These are phyloP conservation scores for Pterocarpus santalinus DNA, from an alignment of 306 rosid genomes.

Conservation along the genomic window DNA sequence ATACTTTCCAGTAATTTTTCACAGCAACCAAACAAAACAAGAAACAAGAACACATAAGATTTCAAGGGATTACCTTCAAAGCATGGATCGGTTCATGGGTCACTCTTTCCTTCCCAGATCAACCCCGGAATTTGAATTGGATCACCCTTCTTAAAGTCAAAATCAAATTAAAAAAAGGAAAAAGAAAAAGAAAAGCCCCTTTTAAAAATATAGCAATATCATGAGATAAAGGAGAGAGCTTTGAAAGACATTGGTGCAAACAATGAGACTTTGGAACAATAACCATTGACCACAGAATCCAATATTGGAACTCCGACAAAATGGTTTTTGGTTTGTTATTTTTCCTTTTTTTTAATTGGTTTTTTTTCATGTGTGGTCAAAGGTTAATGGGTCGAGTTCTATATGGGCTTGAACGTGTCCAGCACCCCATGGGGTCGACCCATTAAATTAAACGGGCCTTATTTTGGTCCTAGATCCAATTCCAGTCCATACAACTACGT, in stretches of 20 bases:
- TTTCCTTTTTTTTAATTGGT: not conserved
- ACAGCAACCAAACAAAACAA: not conserved
- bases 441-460: too few species aligned
- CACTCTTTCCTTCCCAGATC: not conserved
- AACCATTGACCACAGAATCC: not conserved
- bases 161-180: not conserved
- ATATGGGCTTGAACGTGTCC: not conserved
- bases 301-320: not conserved
- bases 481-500: too few species aligned
- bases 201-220: not conserved
- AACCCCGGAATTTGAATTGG: not conserved
- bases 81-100: not conserved
- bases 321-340: not conserved
- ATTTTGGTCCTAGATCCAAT: too few species aligned
- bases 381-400: not conserved
- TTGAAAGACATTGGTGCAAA: not conserved
- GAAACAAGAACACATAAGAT: not conserved
- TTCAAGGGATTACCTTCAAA: not conserved
- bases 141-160: not conserved
- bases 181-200: not conserved
- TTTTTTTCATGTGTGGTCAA: not conserved
- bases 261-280: not conserved
- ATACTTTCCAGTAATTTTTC: not conserved
- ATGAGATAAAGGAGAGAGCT: not conserved
- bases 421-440: not conserved